These are phyloP conservation scores for Daldinia sp. DNA, from an alignment of 2,329 filamentous ascomycete species.

Conservation along the genomic window DNA sequence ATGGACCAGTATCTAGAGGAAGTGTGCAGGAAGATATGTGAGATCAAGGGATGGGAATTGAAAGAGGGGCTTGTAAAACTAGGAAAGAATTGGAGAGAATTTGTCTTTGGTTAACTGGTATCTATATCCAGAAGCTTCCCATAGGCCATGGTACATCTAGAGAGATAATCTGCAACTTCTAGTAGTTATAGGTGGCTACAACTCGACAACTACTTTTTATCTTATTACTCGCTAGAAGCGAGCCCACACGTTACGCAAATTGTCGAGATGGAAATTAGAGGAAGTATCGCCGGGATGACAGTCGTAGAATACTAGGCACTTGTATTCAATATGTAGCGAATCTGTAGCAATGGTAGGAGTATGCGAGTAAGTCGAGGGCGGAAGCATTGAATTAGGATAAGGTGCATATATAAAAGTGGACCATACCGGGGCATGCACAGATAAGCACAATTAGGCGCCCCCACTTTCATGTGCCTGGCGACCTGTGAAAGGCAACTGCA, in stretches of 20 bases:
- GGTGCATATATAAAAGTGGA: constrained; percentile 21
- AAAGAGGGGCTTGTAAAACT: constrained; percentile 74
- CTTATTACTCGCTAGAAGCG: no score
- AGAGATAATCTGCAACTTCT: not conserved
- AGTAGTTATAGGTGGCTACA: not conserved
- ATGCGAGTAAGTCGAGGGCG: constrained; percentile 14
- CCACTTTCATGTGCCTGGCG: constrained; percentile 15
- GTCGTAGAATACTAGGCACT: no score
- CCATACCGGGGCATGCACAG: constrained; percentile 2
- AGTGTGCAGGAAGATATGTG: constrained; percentile 78
- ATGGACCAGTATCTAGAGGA: constrained; percentile 84
- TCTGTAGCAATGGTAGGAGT: no score
- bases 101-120: constrained; percentile 71
- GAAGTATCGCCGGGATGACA: no score
- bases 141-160: not conserved
- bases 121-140: not conserved
- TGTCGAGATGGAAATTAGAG: no score
- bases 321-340: no score
- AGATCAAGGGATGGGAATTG: constrained; percentile 79
- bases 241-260: no score
- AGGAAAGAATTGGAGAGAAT: constrained; percentile 78
- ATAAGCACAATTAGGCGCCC: constrained; percentile 13
- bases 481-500: not conserved
- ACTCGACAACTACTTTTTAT: not conserved
- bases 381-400: constrained; percentile 19